Conservation (phyloP, 768 basidiomycete species). For the Suillus tomentosus region DNA sequence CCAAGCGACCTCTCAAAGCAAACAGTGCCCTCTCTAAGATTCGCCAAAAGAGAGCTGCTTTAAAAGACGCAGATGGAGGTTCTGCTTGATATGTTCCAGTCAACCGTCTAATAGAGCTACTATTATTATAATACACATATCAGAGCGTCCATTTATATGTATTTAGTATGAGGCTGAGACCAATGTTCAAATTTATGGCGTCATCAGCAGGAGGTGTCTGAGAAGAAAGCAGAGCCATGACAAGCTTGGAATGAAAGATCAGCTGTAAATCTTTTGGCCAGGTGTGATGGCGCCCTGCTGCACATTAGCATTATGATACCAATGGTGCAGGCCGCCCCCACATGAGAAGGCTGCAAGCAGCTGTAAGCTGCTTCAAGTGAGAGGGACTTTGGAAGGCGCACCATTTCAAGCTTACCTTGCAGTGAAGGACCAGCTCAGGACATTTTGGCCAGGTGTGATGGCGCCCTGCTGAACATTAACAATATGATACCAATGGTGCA, state of each 20-base stretch:
- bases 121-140: background rate
- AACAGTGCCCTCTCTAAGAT: constrained; percentile 11
- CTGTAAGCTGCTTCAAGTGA: background rate
- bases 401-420: background rate
- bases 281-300: background rate
- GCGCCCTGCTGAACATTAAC: background rate
- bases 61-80: background rate
- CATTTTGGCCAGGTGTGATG: background rate
- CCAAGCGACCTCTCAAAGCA: background rate
- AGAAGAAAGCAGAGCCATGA: too few species aligned
- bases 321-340: background rate
- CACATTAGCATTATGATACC: background rate
- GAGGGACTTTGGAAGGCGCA: background rate
- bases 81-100: background rate
- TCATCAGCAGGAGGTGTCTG: background rate
- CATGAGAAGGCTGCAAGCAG: background rate
- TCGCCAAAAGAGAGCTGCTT: background rate
- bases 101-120: background rate
- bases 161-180: background rate
- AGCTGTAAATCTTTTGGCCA: background rate
- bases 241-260: background rate
- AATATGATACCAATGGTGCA: background rate
- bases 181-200: background rate
- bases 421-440: background rate
- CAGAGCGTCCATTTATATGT: background rate